Evolutionary conservation across 805 yeast species (phyloP), one percentile per base, ranked within the genome.

Genomic region (Saturnispora diversa): DNA sequence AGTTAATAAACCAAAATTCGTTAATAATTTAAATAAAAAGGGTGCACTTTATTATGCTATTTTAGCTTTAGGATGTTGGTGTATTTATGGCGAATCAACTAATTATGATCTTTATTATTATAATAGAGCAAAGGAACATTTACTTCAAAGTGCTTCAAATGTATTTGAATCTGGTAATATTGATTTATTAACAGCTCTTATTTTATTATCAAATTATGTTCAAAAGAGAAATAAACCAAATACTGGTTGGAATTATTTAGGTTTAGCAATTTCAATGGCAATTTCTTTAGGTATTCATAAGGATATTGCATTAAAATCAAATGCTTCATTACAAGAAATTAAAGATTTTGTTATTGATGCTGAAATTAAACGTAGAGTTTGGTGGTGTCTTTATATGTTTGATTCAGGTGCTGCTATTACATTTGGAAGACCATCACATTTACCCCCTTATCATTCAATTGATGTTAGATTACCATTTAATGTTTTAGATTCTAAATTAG

Each of bases 31-130:
- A 11, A 24, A 28, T 16, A 24, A 28, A 11, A 76, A 79, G 77
- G 71, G 70, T 46, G 63, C 77, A 17, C 50, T 80, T 24, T 55
- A 75, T 31, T 72, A 77, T 50, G 68, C 79, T 0, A 75, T 79
- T 0, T 54, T 78, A 21, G 81, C 83, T 0, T 58, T 80, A n/a
- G 87, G 86, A 12, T 71, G 83, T 19, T 79, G 83, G 80, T 75
- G 82, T 53, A 46, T 70, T 9, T 68, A 72, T 48, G 80, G 79
- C 11, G 80, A 76, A 46, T 55, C 65, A 13, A 62, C 72, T 2
- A 66, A 65, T 40, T 62, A 69, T 30, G 84, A 79, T 51, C 45
- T 75, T 26, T 62, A 70, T 34, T 80, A 77, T 45, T 80, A 75
- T 50, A 69, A 69, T 35, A 64, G 70, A 44, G 78, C 79, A 16